phyloP scores from a whole-genome alignment of 768 basidiomycete species.

The Rhizopogon sp. region DNA sequence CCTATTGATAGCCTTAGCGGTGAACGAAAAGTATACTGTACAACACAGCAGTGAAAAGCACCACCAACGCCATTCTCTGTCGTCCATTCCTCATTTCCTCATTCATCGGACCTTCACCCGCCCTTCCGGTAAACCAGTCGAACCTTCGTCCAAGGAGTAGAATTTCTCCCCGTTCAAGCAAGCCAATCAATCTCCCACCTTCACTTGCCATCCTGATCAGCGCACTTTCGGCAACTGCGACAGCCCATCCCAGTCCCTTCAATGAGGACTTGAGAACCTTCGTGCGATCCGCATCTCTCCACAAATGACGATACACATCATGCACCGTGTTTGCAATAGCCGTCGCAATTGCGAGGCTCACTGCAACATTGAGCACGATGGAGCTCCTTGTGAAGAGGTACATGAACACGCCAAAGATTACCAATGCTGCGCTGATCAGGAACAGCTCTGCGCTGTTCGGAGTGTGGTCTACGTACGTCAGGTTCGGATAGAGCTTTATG shows the following conservation, averaged over 20 bases:
- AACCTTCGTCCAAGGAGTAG: slow-evolving; percentile 37
- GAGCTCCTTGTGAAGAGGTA: slow-evolving; percentile 10
- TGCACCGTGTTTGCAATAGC: slow-evolving; percentile 39
- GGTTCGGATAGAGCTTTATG: slow-evolving; percentile 41
- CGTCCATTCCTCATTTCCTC: slow-evolving; percentile 41
- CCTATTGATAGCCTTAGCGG: background rate
- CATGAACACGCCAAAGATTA: slow-evolving; percentile 8
- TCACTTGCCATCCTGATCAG: slow-evolving; percentile 49
- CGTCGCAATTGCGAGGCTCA: slow-evolving; percentile 23
- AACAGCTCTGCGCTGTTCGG: slow-evolving; percentile 48
- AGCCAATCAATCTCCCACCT: slow-evolving; percentile 39
- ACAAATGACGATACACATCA: slow-evolving; percentile 46
- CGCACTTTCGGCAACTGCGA: slow-evolving; percentile 45
- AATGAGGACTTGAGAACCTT: slow-evolving; percentile 30
- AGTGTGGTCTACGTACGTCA: slow-evolving; percentile 38
- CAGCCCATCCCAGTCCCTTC: slow-evolving; percentile 29
- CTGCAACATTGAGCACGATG: slow-evolving; percentile 11
- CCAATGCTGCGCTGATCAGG: slow-evolving; percentile 19
- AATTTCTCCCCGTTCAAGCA: slow-evolving; percentile 40
- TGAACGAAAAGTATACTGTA: background rate
- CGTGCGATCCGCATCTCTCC: slow-evolving; percentile 33
- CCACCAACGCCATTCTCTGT: slow-evolving; percentile 25
- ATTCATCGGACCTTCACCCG: slow-evolving; percentile 32
- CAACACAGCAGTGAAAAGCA: background rate
- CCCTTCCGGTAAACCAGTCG: slow-evolving; percentile 49